Percentiles rank a stretch among this genome's conserved stretches.
Evolutionary conservation across 176 grass and related monocot genomes (phyloP).

Genomic region (Typha latifolia): DNA sequence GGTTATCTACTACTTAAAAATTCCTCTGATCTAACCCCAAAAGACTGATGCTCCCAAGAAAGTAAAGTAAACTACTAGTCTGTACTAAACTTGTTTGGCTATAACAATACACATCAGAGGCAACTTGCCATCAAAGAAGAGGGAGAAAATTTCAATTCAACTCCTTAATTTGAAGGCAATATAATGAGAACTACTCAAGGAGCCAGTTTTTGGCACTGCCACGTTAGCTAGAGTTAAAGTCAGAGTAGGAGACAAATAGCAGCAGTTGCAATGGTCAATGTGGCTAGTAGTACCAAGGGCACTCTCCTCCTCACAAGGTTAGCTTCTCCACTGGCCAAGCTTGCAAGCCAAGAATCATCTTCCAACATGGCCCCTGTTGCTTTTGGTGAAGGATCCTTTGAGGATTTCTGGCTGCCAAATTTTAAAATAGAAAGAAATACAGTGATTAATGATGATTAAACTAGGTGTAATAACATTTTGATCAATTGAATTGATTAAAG

Average conservation of each 20-base stretch:
- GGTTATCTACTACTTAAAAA: too few relatives aligned
- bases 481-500: background rate
- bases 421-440: background rate
- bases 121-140: too few relatives aligned
- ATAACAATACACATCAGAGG: too few relatives aligned
- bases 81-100: too few relatives aligned
- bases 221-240: constrained; percentile 4
- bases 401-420: constrained; percentile 51
- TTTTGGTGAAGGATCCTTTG: constrained; percentile 30
- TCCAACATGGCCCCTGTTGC: constrained; percentile 38
- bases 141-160: too few relatives aligned
- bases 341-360: constrained; percentile 73
- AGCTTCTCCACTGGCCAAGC: constrained; percentile 49
- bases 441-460: constrained; percentile 4
- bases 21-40: too few relatives aligned
- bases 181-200: background rate
- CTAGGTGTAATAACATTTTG: background rate
- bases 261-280: constrained; percentile 8
- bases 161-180: background rate
- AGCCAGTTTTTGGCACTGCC: background rate
- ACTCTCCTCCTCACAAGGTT: constrained; percentile 13
- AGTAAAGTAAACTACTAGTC: too few relatives aligned
- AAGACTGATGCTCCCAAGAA: too few relatives aligned
- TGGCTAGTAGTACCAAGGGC: constrained; percentile 19
- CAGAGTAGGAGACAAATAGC: constrained; percentile 23